Conservation (phyloP, 192 early-diverging fungal genomes). For the Pilobolus umbonatus region DNA sequence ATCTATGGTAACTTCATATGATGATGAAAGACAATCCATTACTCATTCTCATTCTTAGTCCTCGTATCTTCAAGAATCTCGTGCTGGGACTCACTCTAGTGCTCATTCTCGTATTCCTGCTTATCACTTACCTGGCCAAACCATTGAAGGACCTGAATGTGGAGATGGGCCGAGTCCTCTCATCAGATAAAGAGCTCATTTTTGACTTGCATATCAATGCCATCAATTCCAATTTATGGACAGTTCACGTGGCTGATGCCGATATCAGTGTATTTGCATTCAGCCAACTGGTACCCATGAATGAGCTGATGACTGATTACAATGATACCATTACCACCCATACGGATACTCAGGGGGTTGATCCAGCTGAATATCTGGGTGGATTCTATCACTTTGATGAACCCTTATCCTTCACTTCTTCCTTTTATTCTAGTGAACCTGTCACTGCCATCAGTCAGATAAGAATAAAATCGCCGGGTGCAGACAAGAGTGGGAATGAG, state of each 20-base stretch:
- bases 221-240: slow-evolving; percentile 54
- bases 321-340: background rate
- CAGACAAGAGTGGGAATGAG: slow-evolving; percentile 35
- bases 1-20: too few relatives aligned
- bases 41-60: background rate
- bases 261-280: slow-evolving; percentile 64
- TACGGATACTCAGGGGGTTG: slow-evolving; percentile 10
- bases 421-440: slow-evolving; percentile 10
- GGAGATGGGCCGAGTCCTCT: slow-evolving; percentile 51
- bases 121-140: slow-evolving; percentile 10
- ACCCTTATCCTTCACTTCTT: slow-evolving; percentile 25
- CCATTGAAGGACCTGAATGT: slow-evolving; percentile 21
- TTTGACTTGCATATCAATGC: slow-evolving; percentile 57
- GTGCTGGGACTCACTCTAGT: background rate
- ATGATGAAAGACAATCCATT: background rate
- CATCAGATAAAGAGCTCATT: slow-evolving; percentile 62
- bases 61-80: slow-evolving; percentile 4
- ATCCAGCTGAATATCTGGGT: slow-evolving; percentile 34
- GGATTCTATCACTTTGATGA: slow-evolving; percentile 31
- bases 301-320: too few relatives aligned
- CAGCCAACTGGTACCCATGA: slow-evolving; percentile 27
- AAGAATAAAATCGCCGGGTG: slow-evolving; percentile 36
- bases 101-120: background rate
- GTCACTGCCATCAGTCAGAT: slow-evolving; percentile 25
- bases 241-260: slow-evolving; percentile 48